Conservation (phyloP, 345 rosid genomes). For the Hevea brasiliensis region DNA sequence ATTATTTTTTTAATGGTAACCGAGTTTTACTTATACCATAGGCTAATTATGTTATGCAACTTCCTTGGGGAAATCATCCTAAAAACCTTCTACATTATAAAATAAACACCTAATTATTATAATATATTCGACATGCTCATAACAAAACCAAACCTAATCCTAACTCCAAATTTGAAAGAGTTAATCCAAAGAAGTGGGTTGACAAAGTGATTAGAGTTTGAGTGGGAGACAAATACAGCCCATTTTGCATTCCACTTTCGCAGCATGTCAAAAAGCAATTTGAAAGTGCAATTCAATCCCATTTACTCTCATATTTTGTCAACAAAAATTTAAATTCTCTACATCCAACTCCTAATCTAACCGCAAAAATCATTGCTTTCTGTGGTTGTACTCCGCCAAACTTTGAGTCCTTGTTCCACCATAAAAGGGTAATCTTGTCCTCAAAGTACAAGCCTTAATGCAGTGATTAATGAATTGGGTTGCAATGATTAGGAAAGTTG, state of each 20-base stretch:
- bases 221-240: slow-evolving; percentile 40
- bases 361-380: too few relatives aligned
- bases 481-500: background rate
- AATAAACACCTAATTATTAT: too few relatives aligned
- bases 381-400: too few relatives aligned
- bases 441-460: background rate
- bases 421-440: background rate
- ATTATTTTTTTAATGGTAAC: too few relatives aligned
- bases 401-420: too few relatives aligned
- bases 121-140: too few relatives aligned
- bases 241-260: slow-evolving; percentile 19
- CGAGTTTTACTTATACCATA: too few relatives aligned
- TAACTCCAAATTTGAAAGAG: background rate
- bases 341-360: background rate
- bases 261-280: slow-evolving; percentile 32
- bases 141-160: too few relatives aligned
- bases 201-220: slow-evolving; percentile 20
- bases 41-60: too few relatives aligned
- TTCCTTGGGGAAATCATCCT: too few relatives aligned
- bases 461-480: background rate
- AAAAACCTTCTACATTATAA: too few relatives aligned
- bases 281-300: slow-evolving; percentile 8
- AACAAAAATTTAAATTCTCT: slow-evolving; percentile 2
- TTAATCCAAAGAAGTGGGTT: slow-evolving; percentile 17
- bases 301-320: background rate